Conservation (phyloP, 2,329 filamentous ascomycete genomes). For the Elsinoe ampelina region DNA sequence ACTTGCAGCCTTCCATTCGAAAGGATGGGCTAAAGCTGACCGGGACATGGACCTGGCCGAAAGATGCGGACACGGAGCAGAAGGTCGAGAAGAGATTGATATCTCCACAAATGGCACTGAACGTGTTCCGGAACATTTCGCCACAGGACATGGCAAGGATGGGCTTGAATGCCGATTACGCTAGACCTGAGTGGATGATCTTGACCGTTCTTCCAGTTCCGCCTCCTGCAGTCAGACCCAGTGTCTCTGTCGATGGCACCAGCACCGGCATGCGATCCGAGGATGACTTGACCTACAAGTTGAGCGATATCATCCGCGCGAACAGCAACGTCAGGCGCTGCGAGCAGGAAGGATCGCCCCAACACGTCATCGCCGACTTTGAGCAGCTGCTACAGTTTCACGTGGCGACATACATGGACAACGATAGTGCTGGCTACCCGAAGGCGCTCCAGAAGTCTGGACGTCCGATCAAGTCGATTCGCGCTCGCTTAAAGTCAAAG, state of each 20-base stretch:
- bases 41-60: constrained; percentile 61
- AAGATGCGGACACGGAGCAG: constrained; percentile 64
- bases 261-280: constrained; percentile 88
- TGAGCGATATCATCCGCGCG: constrained; percentile 95
- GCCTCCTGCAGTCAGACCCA: constrained; percentile 88
- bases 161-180: constrained; percentile 88
- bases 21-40: constrained; percentile 78
- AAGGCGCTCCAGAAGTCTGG: constrained; percentile 95
- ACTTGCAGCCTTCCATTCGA: constrained; percentile 77
- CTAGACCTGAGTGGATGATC: constrained; percentile 97
- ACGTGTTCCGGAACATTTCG: constrained; percentile 76
- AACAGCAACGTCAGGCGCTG: constrained; percentile 91
- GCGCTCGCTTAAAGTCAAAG: constrained; percentile 96
- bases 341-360: constrained; percentile 81
- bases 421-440: constrained; percentile 92
- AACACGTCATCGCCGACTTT: constrained; percentile 85
- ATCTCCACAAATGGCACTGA: constrained; percentile 73
- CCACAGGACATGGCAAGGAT: constrained; percentile 76
- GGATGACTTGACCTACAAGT: constrained; percentile 98
- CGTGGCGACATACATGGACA: constrained; percentile 99
- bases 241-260: constrained; percentile 93
- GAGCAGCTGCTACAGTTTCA: constrained; percentile 92
- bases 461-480: constrained; percentile 90
- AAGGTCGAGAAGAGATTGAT: constrained; percentile 72
- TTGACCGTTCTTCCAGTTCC: constrained; percentile 91